Conservation (phyloP, 2,329 filamentous ascomycete species). For the Pyrenophora seminiperda region DNA sequence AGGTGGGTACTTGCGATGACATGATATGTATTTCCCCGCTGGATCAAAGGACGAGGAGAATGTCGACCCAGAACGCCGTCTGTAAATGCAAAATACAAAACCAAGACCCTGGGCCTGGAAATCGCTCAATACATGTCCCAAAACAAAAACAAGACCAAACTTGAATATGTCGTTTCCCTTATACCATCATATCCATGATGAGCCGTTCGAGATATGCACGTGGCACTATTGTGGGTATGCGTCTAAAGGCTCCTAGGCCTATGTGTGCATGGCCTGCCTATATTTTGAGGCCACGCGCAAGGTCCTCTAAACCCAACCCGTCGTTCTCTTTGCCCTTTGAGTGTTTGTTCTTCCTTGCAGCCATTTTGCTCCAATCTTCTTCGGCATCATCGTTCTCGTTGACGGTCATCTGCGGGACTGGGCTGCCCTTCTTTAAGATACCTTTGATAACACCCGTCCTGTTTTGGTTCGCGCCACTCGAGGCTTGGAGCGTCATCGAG, state of each 20-base stretch:
- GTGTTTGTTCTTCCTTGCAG: conserved; percentile 38
- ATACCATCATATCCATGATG: conserved; percentile 4
- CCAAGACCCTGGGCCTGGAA: conserved; percentile 6
- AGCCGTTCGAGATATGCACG: not conserved
- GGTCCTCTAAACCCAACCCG: conserved; percentile 29
- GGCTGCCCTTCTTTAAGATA: conserved; percentile 38
- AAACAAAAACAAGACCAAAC: not conserved
- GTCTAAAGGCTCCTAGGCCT: conserved; percentile 4
- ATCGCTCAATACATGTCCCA: conserved; percentile 17
- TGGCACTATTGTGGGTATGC: not conserved
- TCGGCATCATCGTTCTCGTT: conserved; percentile 40
- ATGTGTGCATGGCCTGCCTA: conserved; percentile 15
- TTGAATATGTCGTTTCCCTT: not conserved
- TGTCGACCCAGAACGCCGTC: not conserved
- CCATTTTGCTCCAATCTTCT: conserved; percentile 43
- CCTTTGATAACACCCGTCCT: conserved; percentile 36
- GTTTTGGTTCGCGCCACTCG: conserved; percentile 28
- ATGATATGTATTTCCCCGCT: too few relatives aligned
- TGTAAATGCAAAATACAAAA: conserved; percentile 10
- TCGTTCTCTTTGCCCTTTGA: conserved; percentile 24
- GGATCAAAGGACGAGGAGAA: not conserved
- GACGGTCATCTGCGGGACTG: conserved; percentile 14
- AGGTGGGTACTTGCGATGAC: too few relatives aligned
- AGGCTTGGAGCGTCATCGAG: conserved; percentile 42
- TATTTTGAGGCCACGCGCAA: conserved; percentile 35